Evolutionary conservation across 2,329 filamentous ascomycete species (phyloP), one percentile per base, ranked within the genome.

Genomic region (Ophiostoma sp.): DNA sequence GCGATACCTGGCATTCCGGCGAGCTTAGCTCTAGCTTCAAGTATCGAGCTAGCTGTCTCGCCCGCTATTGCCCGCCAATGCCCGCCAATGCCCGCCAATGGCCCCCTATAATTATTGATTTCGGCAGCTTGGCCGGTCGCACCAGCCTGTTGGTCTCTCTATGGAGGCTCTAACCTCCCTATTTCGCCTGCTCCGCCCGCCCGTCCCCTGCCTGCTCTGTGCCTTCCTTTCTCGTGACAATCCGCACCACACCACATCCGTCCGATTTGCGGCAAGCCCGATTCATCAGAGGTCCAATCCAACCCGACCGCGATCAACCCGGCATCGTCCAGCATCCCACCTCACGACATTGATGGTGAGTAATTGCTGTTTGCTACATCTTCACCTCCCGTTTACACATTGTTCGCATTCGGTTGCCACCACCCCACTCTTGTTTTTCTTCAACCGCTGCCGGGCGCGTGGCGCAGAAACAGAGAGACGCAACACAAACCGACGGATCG

Each of bases 391-490:
- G 8, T 16, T 49, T 14, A 49, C 45, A 11, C 14, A 49, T 49
- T 11, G 27, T 60, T 36, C 55, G 18, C 52, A 36, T 58, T 58
- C 52, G 52, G 16, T 60, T 27, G 27, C 38, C 60, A n/a, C 60
- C 60, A 44, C 47, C 18, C 38, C 40, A 62, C 52, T 63, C 52
- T 65, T 38, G 52, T 18, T 18, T 60, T 40, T 44, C 41, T 36
- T 38, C 42, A 44, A 5, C 63, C 18, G 2, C n/a, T 14, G 36
- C 49, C 49, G 49, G 38, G 67, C 41, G 47, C 67, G 64, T 68
- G 64, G 67, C 67, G 63, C 64, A 66, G 67, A 68, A 16, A 66
- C 63, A 67, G 27, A 18, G 42, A 18, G 45, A 64, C 16, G 63
- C 36, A 40, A 64, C 40, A n/a, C 44, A 49, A 14, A 27, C 49